Conservation (phyloP, 2,329 filamentous ascomycete species). For the Thyridium curvatum region DNA sequence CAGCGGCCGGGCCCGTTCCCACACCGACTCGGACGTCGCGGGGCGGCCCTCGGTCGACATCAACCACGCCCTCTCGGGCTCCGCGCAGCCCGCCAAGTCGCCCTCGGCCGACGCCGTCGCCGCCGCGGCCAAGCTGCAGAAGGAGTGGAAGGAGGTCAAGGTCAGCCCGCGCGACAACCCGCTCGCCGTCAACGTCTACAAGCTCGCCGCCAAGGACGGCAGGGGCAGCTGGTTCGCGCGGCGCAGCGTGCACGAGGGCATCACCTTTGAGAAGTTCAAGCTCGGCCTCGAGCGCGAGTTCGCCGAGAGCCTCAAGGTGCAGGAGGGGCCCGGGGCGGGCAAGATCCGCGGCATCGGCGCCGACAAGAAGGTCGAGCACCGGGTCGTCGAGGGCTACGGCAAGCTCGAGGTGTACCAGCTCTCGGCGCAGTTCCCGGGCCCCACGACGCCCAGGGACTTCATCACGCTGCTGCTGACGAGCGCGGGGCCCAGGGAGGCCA, state of each 20-base stretch:
- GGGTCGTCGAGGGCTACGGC: slow-evolving; percentile 50
- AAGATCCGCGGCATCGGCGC: slow-evolving; percentile 82
- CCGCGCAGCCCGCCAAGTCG: slow-evolving; percentile 31
- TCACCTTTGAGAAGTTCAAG: slow-evolving; percentile 74
- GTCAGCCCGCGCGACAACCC: slow-evolving; percentile 67
- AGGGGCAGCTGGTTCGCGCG: slow-evolving; percentile 87
- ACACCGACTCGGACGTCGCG: slow-evolving; percentile 45
- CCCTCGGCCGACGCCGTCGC: slow-evolving; percentile 41
- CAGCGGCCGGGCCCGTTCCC: slow-evolving; percentile 43
- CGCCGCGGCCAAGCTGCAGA: slow-evolving; percentile 52
- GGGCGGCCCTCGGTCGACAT: slow-evolving; percentile 42
- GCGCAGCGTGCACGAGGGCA: slow-evolving; percentile 71
- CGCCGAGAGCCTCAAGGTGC: slow-evolving; percentile 64
- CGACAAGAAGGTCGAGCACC: slow-evolving; percentile 64
- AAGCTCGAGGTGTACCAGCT: slow-evolving; percentile 74
- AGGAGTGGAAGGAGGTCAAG: slow-evolving; percentile 84
- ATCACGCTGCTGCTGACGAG: slow-evolving; percentile 66
- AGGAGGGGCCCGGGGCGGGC: slow-evolving; percentile 52
- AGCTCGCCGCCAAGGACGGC: slow-evolving; percentile 71
- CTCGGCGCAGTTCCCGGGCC: slow-evolving; percentile 84
- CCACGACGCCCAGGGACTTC: slow-evolving; percentile 83
- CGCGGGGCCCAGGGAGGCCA: slow-evolving; percentile 4
- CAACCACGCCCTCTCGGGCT: slow-evolving; percentile 34
- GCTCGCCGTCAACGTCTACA: slow-evolving; percentile 70
- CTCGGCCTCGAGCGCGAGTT: slow-evolving; percentile 74